Percentiles rank a stretch among this genome's conserved stretches.
Conservation (phyloP, 192 early-diverging fungal genomes). For the Backusella parvicylindrica region DNA sequence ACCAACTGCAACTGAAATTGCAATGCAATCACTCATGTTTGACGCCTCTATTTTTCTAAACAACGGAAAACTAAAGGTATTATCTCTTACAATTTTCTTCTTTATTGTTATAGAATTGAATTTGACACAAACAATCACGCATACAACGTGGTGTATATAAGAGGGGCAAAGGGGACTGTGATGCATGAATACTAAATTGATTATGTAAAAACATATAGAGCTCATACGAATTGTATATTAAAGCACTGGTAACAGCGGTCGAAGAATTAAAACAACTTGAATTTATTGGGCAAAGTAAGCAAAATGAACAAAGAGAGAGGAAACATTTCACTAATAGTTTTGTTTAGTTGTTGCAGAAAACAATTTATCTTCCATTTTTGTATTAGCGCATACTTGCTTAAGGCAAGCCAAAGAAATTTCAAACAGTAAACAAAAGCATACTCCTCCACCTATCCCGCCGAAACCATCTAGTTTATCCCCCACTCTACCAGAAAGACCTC, state of each 20-base stretch:
- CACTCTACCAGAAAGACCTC: constrained; percentile 19
- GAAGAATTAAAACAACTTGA: constrained; percentile 44
- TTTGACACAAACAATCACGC: background rate
- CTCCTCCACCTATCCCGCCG: constrained; percentile 2
- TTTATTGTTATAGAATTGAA: background rate
- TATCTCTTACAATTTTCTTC: background rate
- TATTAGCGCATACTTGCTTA: constrained; percentile 41
- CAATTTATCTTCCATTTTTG: constrained; percentile 31
- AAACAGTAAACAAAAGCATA: constrained; percentile 34
- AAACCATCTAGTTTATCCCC: background rate
- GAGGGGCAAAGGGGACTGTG: background rate
- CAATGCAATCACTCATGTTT: constrained; percentile 1
- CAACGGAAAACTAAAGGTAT: constrained; percentile 1
- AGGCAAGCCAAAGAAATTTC: constrained; percentile 45
- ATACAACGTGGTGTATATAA: background rate
- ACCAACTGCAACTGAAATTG: background rate
- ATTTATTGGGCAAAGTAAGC: constrained; percentile 48
- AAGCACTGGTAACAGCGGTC: constrained; percentile 39
- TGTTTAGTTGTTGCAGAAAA: constrained; percentile 1
- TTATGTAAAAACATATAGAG: constrained; percentile 4
- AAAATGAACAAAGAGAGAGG: background rate
- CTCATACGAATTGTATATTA: constrained; percentile 35
- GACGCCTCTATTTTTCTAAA: constrained; percentile 6
- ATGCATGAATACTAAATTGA: background rate
- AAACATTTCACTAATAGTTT: background rate